Conservation (phyloP, 2,329 filamentous ascomycete species). For the Rhynchosporium graminicola region DNA sequence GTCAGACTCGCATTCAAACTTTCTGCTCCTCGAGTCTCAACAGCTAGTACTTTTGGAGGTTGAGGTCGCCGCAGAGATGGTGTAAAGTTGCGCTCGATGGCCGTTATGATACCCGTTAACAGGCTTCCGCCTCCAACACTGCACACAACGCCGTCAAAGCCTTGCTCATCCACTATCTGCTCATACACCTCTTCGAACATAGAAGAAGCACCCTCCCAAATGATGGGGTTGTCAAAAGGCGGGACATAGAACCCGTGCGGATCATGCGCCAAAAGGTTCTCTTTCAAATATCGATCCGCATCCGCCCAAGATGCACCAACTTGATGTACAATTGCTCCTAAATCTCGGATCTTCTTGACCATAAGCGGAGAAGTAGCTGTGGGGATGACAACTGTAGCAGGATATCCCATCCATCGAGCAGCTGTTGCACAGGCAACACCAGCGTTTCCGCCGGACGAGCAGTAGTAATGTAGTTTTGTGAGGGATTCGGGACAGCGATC, state of each 20-base stretch:
- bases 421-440: slow-evolving; percentile 80
- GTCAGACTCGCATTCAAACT: slow-evolving; percentile 64
- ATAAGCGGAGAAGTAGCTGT: slow-evolving; percentile 65
- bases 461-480: slow-evolving; percentile 51
- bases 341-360: slow-evolving; percentile 67
- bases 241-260: slow-evolving; percentile 61
- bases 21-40: slow-evolving; percentile 76
- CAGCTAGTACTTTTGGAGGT: slow-evolving; percentile 60
- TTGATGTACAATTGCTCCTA: slow-evolving; percentile 70
- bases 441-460: slow-evolving; percentile 79
- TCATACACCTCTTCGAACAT: slow-evolving; percentile 50
- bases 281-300: slow-evolving; percentile 66
- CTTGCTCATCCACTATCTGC: slow-evolving; percentile 34
- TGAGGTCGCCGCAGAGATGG: slow-evolving; percentile 17
- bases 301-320: slow-evolving; percentile 67
- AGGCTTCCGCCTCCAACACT: slow-evolving; percentile 80
- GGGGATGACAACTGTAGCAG: slow-evolving; percentile 76
- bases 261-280: slow-evolving; percentile 54
- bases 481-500: not conserved
- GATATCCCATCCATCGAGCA: slow-evolving; percentile 61
- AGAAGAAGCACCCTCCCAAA: slow-evolving; percentile 66
- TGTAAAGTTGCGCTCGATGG: slow-evolving; percentile 22
- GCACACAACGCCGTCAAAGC: slow-evolving; percentile 71
- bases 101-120: slow-evolving; percentile 68
- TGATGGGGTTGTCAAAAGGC: slow-evolving; percentile 67